Conservation (phyloP, 441 rosid species). For the Arabidopsis lyrata region DNA sequence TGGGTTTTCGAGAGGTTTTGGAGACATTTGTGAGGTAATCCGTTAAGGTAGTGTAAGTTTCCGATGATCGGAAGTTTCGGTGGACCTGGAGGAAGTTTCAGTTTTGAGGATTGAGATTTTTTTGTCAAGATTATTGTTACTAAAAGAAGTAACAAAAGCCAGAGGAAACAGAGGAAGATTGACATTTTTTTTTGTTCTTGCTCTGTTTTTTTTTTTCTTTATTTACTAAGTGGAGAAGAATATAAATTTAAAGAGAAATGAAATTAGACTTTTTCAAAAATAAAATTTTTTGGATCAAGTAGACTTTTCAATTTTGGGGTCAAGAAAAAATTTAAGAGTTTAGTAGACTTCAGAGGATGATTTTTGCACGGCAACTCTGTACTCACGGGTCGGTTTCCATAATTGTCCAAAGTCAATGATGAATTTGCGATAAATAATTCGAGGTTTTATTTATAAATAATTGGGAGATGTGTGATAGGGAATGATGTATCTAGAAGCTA, state of each 20-base stretch:
- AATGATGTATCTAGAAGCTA: no score
- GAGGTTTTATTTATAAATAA: no score
- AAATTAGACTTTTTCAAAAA: slow-evolving; percentile 26
- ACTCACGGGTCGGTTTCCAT: no score
- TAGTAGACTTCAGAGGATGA: no score
- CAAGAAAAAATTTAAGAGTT: no score
- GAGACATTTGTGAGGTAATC: slow-evolving; percentile 45
- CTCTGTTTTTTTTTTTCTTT: slow-evolving; percentile 10
- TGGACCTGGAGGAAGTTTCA: slow-evolving; percentile 51
- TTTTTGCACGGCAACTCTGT: no score
- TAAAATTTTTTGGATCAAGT: no score
- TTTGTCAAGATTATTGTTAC: slow-evolving; percentile 30
- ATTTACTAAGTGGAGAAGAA: background rate
- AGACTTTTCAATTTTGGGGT: slow-evolving; percentile 2
- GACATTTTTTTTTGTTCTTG: slow-evolving; percentile 35
- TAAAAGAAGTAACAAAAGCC: slow-evolving; percentile 26
- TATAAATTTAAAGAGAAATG: slow-evolving; percentile 24
- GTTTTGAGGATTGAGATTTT: slow-evolving; percentile 29
- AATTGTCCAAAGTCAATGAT: no score
- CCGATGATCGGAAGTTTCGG: slow-evolving; percentile 49
- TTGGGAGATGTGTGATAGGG: no score
- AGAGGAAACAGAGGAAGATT: slow-evolving; percentile 32
- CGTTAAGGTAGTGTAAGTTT: slow-evolving; percentile 51
- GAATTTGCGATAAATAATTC: background rate
- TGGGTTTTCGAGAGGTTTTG: slow-evolving; percentile 41